These are phyloP conservation scores for Termitomyces sp. DNA, from an alignment of 768 basidiomycete genomes.

Conservation along the genomic window DNA sequence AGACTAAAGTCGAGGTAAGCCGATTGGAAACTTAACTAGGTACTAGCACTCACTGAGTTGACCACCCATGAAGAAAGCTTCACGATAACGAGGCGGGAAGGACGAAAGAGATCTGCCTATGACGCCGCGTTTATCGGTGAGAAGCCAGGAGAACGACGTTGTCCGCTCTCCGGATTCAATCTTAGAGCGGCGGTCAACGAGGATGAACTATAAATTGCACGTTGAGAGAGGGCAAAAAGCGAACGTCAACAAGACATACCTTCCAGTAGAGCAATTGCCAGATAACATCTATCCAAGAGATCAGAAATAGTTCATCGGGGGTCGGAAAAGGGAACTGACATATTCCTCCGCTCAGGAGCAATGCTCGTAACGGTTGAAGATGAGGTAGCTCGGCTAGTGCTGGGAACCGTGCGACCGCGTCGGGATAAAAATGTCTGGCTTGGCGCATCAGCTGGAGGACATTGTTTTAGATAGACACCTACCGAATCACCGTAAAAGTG, in stretches of 20 bases:
- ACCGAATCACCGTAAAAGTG: slow-evolving; percentile 89
- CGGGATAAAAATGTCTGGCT: slow-evolving; percentile 84
- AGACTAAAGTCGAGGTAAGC: slow-evolving; percentile 45
- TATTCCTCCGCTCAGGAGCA: slow-evolving; percentile 77
- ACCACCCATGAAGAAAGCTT: slow-evolving; percentile 75
- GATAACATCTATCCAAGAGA: slow-evolving; percentile 60
- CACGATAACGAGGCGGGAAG: slow-evolving; percentile 59
- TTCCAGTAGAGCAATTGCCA: slow-evolving; percentile 98
- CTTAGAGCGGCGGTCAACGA: slow-evolving; percentile 84
- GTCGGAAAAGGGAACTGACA: slow-evolving; percentile 50
- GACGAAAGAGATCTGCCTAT: slow-evolving; percentile 72
- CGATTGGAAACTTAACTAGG: neutral
- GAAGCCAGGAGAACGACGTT: slow-evolving; percentile 84
- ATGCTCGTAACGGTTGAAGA: slow-evolving; percentile 64
- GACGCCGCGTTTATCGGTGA: slow-evolving; percentile 82
- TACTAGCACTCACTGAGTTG: slow-evolving; percentile 61
- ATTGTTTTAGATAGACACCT: slow-evolving; percentile 19
- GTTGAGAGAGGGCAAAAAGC: neutral
- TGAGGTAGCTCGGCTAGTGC: slow-evolving; percentile 70
- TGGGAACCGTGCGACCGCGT: slow-evolving; percentile 79
- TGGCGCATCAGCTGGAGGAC: neutral
- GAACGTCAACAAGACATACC: slow-evolving; percentile 30
- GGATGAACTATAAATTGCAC: slow-evolving; percentile 57
- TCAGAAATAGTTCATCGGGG: neutral
- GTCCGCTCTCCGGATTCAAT: slow-evolving; percentile 89